A percentile compares a stretch with the other conserved stretches of the same genome.
phyloP scores from a whole-genome alignment of 208 protist genomes.

The Trypanosoma cruzi region DNA sequence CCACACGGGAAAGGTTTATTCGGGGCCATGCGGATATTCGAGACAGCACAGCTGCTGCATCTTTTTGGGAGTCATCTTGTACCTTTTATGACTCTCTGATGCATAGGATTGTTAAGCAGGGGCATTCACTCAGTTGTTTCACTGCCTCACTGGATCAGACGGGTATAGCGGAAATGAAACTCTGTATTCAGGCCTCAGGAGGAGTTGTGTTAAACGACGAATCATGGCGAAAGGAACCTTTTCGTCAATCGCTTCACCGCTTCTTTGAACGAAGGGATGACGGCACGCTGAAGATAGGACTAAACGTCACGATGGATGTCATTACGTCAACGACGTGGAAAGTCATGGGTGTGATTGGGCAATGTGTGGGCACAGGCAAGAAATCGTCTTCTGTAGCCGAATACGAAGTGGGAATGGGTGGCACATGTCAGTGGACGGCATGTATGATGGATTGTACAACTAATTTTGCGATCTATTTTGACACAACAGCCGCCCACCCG shows the following conservation, averaged over 20 bases:
- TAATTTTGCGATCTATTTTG: conserved; percentile 97
- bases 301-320: conserved; percentile 97
- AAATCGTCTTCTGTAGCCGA: conserved; percentile 88
- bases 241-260: conserved; percentile 93
- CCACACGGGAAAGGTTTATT: conserved; percentile 95
- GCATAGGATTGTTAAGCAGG: conserved; percentile 90
- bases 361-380: conserved; percentile 92
- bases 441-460: conserved; percentile 93
- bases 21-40: conserved; percentile 97
- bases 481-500: conserved; percentile 78
- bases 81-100: conserved; percentile 96
- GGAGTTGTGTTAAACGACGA: conserved; percentile 97
- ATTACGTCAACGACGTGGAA: conserved; percentile 96
- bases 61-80: conserved; percentile 77
- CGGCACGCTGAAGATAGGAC: conserved; percentile 91
- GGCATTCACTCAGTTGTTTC: conserved; percentile 97
- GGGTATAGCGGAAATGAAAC: conserved; percentile 97
- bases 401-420: conserved; percentile 95
- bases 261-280: conserved; percentile 88
- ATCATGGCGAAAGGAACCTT: conserved; percentile 96
- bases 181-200: conserved; percentile 92
- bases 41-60: conserved; percentile 68
- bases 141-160: conserved; percentile 97
- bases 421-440: conserved; percentile 98
- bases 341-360: conserved; percentile 94